Base-by-base conservation (phyloP, 202 grass and related monocot species). In the Carex arenaria region DNA sequence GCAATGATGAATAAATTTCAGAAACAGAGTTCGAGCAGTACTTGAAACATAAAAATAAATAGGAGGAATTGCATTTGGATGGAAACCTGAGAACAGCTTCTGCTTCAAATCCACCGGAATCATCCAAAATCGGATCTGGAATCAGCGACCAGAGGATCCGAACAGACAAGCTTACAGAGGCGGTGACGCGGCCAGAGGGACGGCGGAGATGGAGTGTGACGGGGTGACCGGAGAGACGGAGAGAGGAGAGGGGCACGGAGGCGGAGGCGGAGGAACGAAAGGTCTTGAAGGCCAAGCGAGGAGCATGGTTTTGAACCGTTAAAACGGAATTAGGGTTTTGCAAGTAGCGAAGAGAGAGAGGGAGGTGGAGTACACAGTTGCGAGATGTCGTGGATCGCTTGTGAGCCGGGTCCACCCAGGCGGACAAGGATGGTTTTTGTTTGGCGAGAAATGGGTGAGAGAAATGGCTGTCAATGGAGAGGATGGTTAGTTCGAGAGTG, bases 371-470 rank as follows among this genome's bases (percentile, higher is more conserved):
- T 14, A 82, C 72, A 56, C 71, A 10, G 31, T 84, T 67, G 61
- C 54, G 70, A 43, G 61, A 36, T 67, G 65, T 49, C 40, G 45
- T 79, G 86, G 69, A 83, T 4, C 34, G 42, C 80, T 84, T 87
- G 71, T 73, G 71, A 64, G 30, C 61, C 47, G 86, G 80, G 72
- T 87, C 86, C 45, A 87, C 66, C 86, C 86, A 87, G 49, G 72
- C 86, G 30, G 82, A 55, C 61, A 82, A 31, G 70, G 82, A 83
- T 14, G 49, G 71, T 47, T 83, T 87, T 34, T 64, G 57, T 74
- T 84, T 87, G 18, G 68, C n/a, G 34, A 55, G 80, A 28, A 87
- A 82, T 51, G 57, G 9, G 69, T 51, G 65, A 10, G 69, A 77
- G 82, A 55, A 77, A 84, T 51, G 56, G 57, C 47, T 61, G 45